Evolutionary conservation across 306 rosid genomes (phyloP).

Genomic region (Pachyrhizus erosus): DNA sequence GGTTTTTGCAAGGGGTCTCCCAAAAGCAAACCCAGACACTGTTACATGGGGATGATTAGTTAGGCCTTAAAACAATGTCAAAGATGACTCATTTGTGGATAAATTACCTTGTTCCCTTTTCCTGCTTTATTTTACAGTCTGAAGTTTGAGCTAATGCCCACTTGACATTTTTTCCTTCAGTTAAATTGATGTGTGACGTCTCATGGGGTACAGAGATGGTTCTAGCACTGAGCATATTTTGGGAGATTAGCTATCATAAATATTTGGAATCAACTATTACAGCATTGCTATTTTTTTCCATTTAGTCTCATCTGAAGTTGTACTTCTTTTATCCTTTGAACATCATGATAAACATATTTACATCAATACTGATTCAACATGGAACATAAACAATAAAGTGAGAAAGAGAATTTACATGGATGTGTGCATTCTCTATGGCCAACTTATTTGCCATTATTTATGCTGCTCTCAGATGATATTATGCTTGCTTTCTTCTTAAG

Average conservation of each 20-base stretch:
- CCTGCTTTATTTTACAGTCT: neutral
- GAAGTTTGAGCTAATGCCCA: neutral
- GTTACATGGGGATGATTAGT: neutral
- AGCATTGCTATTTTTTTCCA: neutral
- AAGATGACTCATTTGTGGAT: constrained; percentile 23
- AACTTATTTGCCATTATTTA: constrained; percentile 39
- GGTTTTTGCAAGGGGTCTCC: constrained; percentile 20
- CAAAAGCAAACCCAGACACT: neutral
- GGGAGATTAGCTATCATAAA: neutral
- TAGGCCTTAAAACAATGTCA: neutral
- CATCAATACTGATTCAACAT: neutral
- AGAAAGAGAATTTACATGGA: neutral
- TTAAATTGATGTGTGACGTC: neutral
- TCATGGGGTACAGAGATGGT: neutral
- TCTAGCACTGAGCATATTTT: neutral
- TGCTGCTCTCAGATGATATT: constrained; percentile 17
- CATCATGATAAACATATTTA: neutral
- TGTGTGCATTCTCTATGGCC: constrained; percentile 2
- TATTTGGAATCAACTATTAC: neutral
- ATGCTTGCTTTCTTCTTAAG: constrained; percentile 41
- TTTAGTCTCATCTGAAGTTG: neutral
- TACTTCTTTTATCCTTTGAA: neutral
- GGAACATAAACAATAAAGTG: neutral
- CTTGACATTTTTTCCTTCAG: neutral
- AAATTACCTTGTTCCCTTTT: neutral